A percentile compares a stretch with the other conserved stretches of the same genome.
These are phyloP conservation scores for Syncephalastrum monosporum DNA, from an alignment of 371 early-diverging fungal species.

Conservation along the genomic window DNA sequence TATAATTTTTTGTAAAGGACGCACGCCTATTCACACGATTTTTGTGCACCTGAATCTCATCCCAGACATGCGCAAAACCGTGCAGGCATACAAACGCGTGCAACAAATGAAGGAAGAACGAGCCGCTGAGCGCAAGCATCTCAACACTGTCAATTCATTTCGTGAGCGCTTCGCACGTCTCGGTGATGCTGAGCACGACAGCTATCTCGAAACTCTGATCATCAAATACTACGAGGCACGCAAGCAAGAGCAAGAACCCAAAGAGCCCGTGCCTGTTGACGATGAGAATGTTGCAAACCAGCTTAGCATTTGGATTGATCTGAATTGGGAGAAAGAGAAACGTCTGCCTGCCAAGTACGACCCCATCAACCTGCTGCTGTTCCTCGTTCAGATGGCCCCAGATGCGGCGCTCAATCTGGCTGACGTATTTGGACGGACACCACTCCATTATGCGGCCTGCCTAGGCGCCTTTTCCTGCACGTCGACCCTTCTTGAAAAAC, in stretches of 20 bases:
- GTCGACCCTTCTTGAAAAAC: conserved; percentile 35
- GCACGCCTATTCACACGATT: conserved; percentile 58
- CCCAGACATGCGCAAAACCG: conserved; percentile 41
- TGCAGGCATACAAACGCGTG: conserved; percentile 12
- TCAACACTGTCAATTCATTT: not conserved
- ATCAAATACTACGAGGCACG: not conserved
- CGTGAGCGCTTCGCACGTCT: not conserved
- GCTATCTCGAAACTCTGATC: conserved; percentile 11
- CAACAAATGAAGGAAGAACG: conserved; percentile 18
- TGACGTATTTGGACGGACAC: conserved; percentile 50
- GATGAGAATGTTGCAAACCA: not conserved
- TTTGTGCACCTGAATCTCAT: conserved; percentile 39
- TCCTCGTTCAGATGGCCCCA: conserved; percentile 19
- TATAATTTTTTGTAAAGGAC: conserved; percentile 24
- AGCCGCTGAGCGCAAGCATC: not conserved
- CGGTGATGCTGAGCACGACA: not conserved
- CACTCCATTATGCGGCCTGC: conserved; percentile 62
- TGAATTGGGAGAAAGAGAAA: conserved; percentile 14
- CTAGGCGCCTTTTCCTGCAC: conserved; percentile 60
- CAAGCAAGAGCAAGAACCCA: conserved; percentile 5
- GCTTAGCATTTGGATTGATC: conserved; percentile 9
- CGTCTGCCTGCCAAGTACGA: conserved; percentile 30
- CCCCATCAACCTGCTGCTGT: conserved; percentile 58
- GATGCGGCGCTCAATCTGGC: conserved; percentile 15
- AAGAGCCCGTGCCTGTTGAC: not conserved